Evolutionary conservation across 1,284 basidiomycete species (phyloP), one percentile per base, ranked within the genome.

Genomic region (Pisolithus thermaeus): DNA sequence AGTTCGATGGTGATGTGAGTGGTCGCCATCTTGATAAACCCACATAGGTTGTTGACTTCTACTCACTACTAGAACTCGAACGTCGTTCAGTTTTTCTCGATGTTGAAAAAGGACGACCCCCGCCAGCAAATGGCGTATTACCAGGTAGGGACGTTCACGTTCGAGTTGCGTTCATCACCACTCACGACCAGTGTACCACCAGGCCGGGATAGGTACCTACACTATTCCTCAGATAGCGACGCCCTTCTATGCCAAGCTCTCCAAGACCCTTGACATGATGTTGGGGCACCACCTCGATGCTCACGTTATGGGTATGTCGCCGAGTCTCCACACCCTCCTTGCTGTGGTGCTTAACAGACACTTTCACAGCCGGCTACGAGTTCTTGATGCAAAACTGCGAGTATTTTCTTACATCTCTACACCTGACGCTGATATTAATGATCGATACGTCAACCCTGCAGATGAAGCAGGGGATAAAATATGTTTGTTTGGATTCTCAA

Each of bases 371-470:
- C 32, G 82, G 80, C 2, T 84, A 84, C 53, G 70, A 75, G 49
- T 84, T 82, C 61, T 62, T 84, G 44, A 81, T 81, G 77, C 73
- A 82, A 58, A 80, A 81, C 51, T 81, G 75, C 74, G 56, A 35
- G 70, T 64, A 14, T 32, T 7, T 18, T 53, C 36, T 38, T 28
- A 16, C 47, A 23, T 51, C 36, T 23, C 40, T 22, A 52, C 16
- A 48, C 35, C 32, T 23, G 35, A 35, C 6, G 11, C 8, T 45
- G 7, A 18, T 12, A n/a, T 2, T 16, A 18, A 8, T 23, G 6
- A 28, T 43, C 2, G 27, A 27, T 27, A n/a, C 14, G 25, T 30
- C 32, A 14, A 35, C 32, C 4, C 32, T 18, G 30, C 28, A 74
- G 73, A 75, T 46, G 52, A 63, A 6, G 67, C 61, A 27, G 73